Conservation (phyloP, 176 grass and related monocot species). For the Avena insularis region DNA sequence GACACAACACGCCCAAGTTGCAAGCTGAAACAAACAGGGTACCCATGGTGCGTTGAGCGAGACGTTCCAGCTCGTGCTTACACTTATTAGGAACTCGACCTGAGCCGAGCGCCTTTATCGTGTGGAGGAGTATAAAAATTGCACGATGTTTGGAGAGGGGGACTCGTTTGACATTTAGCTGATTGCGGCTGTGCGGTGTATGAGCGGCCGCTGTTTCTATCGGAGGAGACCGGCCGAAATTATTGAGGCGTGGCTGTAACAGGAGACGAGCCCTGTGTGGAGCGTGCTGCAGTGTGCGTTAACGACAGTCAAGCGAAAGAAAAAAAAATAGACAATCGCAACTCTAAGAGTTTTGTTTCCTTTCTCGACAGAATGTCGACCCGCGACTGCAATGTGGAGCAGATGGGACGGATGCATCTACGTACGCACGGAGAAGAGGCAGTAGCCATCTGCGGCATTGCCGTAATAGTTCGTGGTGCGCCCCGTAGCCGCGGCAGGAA, state of each 20-base stretch:
- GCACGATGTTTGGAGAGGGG: too few species aligned
- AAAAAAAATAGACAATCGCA: background rate
- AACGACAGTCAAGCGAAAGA: background rate
- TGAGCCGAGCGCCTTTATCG: too few species aligned
- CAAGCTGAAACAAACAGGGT: too few species aligned
- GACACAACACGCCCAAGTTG: too few species aligned
- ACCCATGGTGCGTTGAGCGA: too few species aligned
- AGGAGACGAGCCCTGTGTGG: background rate
- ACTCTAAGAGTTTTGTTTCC: background rate
- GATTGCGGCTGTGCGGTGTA: too few species aligned
- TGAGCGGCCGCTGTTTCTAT: background rate
- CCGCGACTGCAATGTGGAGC: background rate
- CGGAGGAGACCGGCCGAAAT: background rate
- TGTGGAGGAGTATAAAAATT: too few species aligned
- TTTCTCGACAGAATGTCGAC: background rate
- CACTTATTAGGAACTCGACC: too few species aligned
- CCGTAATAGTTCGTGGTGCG: background rate
- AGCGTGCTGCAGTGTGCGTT: background rate
- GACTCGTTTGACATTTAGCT: too few species aligned
- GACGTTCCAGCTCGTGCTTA: too few species aligned
- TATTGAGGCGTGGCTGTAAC: background rate
- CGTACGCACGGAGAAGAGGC: background rate
- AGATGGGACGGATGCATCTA: background rate
- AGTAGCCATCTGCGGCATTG: constrained; percentile 3
- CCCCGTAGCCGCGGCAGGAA: background rate